Evolutionary conservation across 164 flowering plant species (phyloP), one percentile per base, ranked within the genome.

Genomic region (Chimonanthus salicifolius): DNA sequence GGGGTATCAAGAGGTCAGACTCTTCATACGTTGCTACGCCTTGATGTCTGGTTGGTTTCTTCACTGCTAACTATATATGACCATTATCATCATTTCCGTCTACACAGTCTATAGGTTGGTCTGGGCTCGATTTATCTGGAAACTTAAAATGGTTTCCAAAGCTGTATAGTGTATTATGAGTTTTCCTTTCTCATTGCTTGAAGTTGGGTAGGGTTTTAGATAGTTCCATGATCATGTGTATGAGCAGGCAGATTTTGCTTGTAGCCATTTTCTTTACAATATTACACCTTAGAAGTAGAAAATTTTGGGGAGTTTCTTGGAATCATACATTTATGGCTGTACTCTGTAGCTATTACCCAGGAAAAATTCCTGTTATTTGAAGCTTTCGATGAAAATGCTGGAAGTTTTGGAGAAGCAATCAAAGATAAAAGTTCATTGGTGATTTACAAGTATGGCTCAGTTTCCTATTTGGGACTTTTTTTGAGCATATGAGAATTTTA

Each of bases 141-240:
- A 68, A 68, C 18, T 68, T 33, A 33, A 33, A 47, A 47, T 18
- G 4, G 54, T 48, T 48, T n/a, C 51, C 70, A 68, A 47, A 6
- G 50, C 70, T 48, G 70, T n/a, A 48, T 47, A 47, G 51, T 4
- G 11, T n/a, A 68, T 48, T n/a, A 18, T 11, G 2, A 68, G 43
- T 47, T 68, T 47, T 9, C 5, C 9, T 45, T 45, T 66, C 45
- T 66, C 4, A 45, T 47, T 45, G 16, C 16, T 43, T 44, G 68
- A 43, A 66, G 70, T n/a, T 68, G 66, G 21, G 21, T 63, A 47
- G 70, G 69, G 58, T 68, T 54, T 15, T 6, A 68, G 43, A 13
- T 9, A 16, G 70, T 47, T 68, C 54, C 11, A 18, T 11, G 9
- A 15, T 68, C 33, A 47, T n/a, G 13, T 68, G 16, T 68, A 68